These are phyloP conservation scores for Chlamydomonas asymmetrica DNA, from an alignment of 139 green algal species.

Conservation along the genomic window DNA sequence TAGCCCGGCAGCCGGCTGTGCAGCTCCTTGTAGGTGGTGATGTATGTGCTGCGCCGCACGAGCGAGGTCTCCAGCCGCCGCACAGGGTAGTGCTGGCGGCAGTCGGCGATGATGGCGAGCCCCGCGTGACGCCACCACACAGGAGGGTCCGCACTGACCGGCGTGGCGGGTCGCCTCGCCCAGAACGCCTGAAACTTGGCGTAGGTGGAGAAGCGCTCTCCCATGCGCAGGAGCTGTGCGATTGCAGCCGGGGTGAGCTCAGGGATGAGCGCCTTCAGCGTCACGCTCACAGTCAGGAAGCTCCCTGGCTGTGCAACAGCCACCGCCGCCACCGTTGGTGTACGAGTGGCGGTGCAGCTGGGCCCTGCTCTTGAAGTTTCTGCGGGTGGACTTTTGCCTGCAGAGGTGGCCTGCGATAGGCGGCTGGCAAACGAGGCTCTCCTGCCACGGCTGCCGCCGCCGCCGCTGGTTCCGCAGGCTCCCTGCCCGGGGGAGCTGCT, in stretches of 20 bases:
- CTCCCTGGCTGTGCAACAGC: neutral
- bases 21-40: slow-evolving; percentile 26
- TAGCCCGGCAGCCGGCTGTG: slow-evolving; percentile 23
- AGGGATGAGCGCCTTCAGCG: slow-evolving; percentile 30
- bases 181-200: slow-evolving; percentile 34
- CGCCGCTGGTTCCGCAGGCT: neutral
- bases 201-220: slow-evolving; percentile 22
- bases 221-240: slow-evolving; percentile 27
- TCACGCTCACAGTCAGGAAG: neutral
- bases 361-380: neutral
- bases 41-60: slow-evolving; percentile 24
- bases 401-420: neutral
- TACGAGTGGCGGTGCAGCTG: neutral
- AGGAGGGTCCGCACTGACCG: slow-evolving; percentile 21
- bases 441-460: neutral
- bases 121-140: slow-evolving; percentile 58
- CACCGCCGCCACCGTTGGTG: no score
- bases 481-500: neutral
- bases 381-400: neutral
- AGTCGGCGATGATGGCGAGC: slow-evolving; percentile 36
- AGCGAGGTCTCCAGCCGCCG: slow-evolving; percentile 31
- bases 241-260: slow-evolving; percentile 18
- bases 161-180: slow-evolving; percentile 3
- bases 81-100: slow-evolving; percentile 36
- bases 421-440: neutral